Evolutionary conservation across 192 early-diverging fungal genomes (phyloP).

Genomic region (Backusella liffmaniae): DNA sequence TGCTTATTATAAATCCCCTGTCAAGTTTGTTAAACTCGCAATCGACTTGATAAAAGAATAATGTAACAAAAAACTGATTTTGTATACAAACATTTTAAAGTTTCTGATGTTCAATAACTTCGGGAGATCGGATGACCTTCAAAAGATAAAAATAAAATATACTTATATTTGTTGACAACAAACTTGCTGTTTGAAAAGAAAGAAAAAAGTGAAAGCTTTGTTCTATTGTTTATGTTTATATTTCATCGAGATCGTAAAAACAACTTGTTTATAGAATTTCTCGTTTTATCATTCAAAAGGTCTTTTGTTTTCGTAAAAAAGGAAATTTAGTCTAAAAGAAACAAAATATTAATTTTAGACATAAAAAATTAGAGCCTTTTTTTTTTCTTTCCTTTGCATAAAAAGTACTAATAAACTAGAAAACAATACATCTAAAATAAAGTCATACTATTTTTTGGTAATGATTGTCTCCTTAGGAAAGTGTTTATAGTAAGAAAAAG

Average conservation of each 20-base stretch:
- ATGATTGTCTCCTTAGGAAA: neutral
- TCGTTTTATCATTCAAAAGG: neutral
- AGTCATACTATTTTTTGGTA: too few species aligned
- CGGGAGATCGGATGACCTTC: neutral
- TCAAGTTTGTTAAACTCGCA: too few species aligned
- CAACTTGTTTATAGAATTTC: neutral
- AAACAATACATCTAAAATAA: neutral
- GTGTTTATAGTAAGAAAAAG: neutral
- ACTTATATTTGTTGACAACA: neutral
- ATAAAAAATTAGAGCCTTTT: too few species aligned
- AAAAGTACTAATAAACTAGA: neutral
- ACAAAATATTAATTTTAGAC: neutral
- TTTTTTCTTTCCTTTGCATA: neutral
- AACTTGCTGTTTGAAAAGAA: neutral
- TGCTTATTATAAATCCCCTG: too few species aligned
- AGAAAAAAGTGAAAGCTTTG: neutral
- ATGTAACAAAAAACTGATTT: neutral
- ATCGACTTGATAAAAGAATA: neutral
- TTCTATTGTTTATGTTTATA: neutral
- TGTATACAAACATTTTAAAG: neutral
- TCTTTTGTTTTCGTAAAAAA: neutral
- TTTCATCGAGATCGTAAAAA: neutral
- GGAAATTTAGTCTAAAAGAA: neutral
- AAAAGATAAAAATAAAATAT: neutral
- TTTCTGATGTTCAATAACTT: slow-evolving; percentile 1